Evolutionary conservation across 176 grass and related monocot genomes (phyloP), one percentile per base, ranked within the genome.

Genomic region (Avena atlantica): DNA sequence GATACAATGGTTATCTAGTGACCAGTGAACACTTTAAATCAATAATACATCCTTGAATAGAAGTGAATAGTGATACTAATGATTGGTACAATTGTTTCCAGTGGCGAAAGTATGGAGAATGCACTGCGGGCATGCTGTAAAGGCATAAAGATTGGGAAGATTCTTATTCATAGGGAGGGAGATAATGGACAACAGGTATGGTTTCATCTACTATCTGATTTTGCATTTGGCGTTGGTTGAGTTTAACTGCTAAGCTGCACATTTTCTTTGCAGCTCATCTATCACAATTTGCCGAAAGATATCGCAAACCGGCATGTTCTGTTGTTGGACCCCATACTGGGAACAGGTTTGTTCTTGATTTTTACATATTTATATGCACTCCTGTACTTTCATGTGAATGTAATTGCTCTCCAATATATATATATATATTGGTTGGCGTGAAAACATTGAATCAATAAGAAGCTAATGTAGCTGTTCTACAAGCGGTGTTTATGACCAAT

Each of bases 41-140:
- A 23, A 45, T 53, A 15, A 15, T 81, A 72, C 16, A 55, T 74
- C 53, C 21, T 77, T 83, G 52, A 79, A 59, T 86, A 74, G 8
- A 61, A 86, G 34, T 45, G 25, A 9, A 48, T 71, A 62, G n/a
- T 63, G 31, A 15, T 63, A n/a, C 50, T 55, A 36, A 70, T 85
- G 51, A 42, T 88, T 68, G 8, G 4, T 79, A 59, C 9, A 24
- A 60, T 25, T 72, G 85, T 13, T 90, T 86, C 31, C 71, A 99
- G 97, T 87, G 97, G 97, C 1, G 97, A 95, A 83, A 95, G 93
- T 57, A 95, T 95, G 93, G 93, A 95, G 68, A 95, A 92, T 87
- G 93, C 93, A 83, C 75, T 95, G 50, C 68, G 93, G 79, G 90
- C 88, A 70, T 95, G 93, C 63, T 95, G 93, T 78, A 95, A 95